A percentile compares a stretch with the other conserved stretches of the same genome.
phyloP scores from a whole-genome alignment of 768 basidiomycete species.

The Leccinum uliginosum region DNA sequence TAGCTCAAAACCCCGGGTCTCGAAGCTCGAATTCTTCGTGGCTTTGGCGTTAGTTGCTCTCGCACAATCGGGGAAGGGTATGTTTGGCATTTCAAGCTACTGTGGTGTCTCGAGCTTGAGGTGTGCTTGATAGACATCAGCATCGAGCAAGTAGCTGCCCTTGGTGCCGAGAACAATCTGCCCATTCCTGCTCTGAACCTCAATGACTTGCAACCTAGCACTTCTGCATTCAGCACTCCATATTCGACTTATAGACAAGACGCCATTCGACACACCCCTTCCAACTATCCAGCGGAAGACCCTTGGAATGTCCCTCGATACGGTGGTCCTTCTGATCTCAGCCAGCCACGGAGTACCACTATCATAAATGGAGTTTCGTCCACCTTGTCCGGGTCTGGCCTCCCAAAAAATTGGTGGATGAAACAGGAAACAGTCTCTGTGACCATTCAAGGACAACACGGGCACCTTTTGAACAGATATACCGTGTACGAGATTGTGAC shows the following conservation, averaged over 20 bases:
- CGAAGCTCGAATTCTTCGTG: constrained; percentile 88
- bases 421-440: constrained; percentile 70
- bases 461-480: constrained; percentile 86
- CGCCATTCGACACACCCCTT: constrained; percentile 41
- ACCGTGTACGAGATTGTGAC: constrained; percentile 79
- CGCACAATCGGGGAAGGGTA: constrained; percentile 79
- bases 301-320: constrained; percentile 53
- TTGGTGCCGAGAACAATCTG: constrained; percentile 73
- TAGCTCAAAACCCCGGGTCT: constrained; percentile 73
- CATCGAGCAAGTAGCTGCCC: constrained; percentile 74
- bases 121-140: constrained; percentile 53
- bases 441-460: constrained; percentile 79
- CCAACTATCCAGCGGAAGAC: constrained; percentile 60
- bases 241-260: constrained; percentile 42
- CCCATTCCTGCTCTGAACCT: constrained; percentile 73
- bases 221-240: constrained; percentile 45
- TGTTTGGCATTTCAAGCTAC: constrained; percentile 9
- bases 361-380: constrained; percentile 47
- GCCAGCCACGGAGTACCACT: constrained; percentile 18
- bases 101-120: background rate
- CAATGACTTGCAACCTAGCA: constrained; percentile 47
- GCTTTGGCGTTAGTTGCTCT: constrained; percentile 84
- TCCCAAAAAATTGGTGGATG: constrained; percentile 86
- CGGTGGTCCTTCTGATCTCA: constrained; percentile 22
- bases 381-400: constrained; percentile 62